Evolutionary conservation across 257 asterid species (phyloP), one percentile per base, ranked within the genome.

Genomic region (Parsonsia alboflavescens): DNA sequence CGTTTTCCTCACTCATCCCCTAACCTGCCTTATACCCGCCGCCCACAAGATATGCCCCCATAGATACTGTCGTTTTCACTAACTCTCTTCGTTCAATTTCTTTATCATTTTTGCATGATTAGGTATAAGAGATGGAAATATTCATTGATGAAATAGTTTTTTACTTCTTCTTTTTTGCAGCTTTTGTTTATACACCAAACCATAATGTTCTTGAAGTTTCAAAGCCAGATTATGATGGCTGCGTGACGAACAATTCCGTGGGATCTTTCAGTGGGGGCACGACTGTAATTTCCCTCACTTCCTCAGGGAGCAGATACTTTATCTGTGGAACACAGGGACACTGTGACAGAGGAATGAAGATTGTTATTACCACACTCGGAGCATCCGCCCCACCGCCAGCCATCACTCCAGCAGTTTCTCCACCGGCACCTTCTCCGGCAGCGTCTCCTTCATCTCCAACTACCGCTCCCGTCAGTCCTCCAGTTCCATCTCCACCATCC

Each of bases 271-370:
- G 79, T 48, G 91, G 92, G 33, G 97, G 97, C 44, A 10, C 24
- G 64, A 73, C 91, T 7, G 75, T 67, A 66, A 65, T 90, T 21
- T 46, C 88, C 59, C 91, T 90, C 56, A 57, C 87, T 10, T 48
- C 96, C 79, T 53, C 85, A 7, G 96, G 96, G 68, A 81, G 69
- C 78, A 75, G 90, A 56, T 90, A 89, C 86, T 92, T 87, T 83
- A 84, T 86, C 50, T 88, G 97, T 78, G 87, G 89, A 39, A 77
- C 85, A 56, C 77, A 67, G 9, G 89, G 87, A 0, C 96, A 90
- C 81, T 92, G 97, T 86, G 64, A 77, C 73, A 33, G 39, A 42
- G 96, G 97, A 79, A 92, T 90, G 97, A 92, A 92, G 68, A 24
- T 92, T 59, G 74, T 79, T 52, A 80, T 92, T 79, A 74, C 77